Conservation (phyloP, 805 yeast genomes). For the Saturnispora sanitii region DNA sequence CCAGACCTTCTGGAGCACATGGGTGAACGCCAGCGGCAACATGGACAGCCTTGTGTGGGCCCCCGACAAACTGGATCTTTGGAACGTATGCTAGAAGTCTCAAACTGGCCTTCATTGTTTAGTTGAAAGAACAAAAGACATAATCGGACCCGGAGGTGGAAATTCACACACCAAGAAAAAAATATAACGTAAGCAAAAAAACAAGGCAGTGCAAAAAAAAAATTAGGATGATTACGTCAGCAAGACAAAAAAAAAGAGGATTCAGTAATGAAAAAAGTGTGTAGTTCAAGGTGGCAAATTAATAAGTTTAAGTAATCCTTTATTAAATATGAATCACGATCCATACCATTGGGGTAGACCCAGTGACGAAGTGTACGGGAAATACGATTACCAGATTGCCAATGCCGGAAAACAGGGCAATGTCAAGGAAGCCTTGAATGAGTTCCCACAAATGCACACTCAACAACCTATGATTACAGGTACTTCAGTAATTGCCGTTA, state of each 20-base stretch:
- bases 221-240: background rate
- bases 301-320: background rate
- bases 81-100: constrained; percentile 42
- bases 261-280: background rate
- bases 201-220: background rate
- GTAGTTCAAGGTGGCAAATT: background rate
- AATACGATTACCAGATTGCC: constrained; percentile 66
- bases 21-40: constrained; percentile 25
- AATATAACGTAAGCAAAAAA: background rate
- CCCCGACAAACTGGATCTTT: constrained; percentile 79
- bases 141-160: background rate
- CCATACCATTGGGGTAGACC: constrained; percentile 97
- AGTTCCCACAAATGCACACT: constrained; percentile 73
- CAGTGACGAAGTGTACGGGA: constrained; percentile 68
- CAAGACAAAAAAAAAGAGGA: background rate
- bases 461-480: constrained; percentile 95
- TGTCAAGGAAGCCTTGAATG: constrained; percentile 15
- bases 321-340: constrained; percentile 73
- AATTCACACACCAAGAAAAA: background rate
- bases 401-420: constrained; percentile 31
- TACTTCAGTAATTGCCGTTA: constrained; percentile 86
- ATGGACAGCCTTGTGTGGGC: constrained; percentile 41
- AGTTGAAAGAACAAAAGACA: background rate
- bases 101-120: constrained; percentile 25
- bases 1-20: constrained; percentile 29